Percentiles rank a stretch among this genome's conserved stretches.
phyloP scores from a whole-genome alignment of 345 rosid genomes.

The Eucalyptus dawsonii region DNA sequence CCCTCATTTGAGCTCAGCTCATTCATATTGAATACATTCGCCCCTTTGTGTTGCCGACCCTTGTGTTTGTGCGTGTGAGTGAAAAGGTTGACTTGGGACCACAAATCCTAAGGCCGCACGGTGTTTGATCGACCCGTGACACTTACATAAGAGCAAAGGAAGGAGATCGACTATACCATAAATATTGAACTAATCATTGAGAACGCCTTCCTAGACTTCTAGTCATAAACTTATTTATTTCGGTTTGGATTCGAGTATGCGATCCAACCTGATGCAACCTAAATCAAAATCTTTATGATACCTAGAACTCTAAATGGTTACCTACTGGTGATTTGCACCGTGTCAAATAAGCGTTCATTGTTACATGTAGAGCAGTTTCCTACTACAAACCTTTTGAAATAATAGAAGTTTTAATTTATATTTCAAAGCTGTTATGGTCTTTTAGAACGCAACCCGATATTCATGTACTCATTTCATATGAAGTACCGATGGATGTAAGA shows the following conservation, averaged over 20 bases:
- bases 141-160: not conserved
- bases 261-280: too few relatives aligned
- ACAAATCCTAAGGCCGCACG: too few relatives aligned
- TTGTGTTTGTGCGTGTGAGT: too few relatives aligned
- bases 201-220: not conserved
- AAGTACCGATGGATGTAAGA: too few relatives aligned
- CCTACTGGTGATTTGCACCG: too few relatives aligned
- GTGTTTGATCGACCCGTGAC: too few relatives aligned
- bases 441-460: not conserved
- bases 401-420: not conserved
- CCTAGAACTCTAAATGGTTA: not conserved
- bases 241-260: not conserved
- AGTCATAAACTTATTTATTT: not conserved
- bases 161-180: not conserved
- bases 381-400: not conserved
- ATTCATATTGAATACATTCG: too few relatives aligned
- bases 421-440: not conserved
- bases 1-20: too few relatives aligned
- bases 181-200: not conserved
- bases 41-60: fast-evolving
- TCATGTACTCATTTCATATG: too few relatives aligned
- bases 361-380: not conserved
- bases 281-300: not conserved
- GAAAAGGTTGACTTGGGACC: too few relatives aligned
- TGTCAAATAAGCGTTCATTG: not conserved